These are phyloP conservation scores for Dryas alaskensis DNA, from an alignment of 306 rosid species.

Conservation along the genomic window DNA sequence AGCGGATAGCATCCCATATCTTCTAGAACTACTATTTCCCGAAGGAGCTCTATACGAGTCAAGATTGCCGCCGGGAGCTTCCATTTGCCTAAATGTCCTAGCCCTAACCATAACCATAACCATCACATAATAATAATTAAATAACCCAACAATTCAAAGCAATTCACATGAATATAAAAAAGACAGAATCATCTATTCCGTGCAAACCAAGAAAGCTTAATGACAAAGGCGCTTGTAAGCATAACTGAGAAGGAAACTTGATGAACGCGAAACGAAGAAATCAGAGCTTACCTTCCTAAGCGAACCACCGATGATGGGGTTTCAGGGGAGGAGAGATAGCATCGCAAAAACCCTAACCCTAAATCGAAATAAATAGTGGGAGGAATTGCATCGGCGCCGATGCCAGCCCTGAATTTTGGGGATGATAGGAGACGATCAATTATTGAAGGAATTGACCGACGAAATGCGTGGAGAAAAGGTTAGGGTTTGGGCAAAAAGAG, in stretches of 20 bases:
- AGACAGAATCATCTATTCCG: background rate
- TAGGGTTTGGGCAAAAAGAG: constrained; percentile 14
- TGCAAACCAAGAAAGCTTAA: constrained; percentile 13
- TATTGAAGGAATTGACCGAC: background rate
- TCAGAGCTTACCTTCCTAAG: constrained; percentile 37
- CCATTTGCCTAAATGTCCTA: constrained; percentile 60
- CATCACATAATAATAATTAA: constrained; percentile 11
- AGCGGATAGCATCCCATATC: constrained; percentile 58
- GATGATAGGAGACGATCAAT: background rate
- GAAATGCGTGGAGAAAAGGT: background rate
- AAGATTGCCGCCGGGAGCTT: constrained; percentile 45
- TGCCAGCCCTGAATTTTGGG: constrained; percentile 13
- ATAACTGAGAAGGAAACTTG: background rate
- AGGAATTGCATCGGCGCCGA: constrained; percentile 2
- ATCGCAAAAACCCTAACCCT: constrained; percentile 24
- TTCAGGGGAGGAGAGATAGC: constrained; percentile 15
- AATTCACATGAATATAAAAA: background rate
- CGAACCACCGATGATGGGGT: constrained; percentile 35
- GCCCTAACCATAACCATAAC: constrained; percentile 54
- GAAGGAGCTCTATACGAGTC: constrained; percentile 52
- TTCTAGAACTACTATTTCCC: constrained; percentile 35
- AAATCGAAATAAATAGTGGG: background rate
- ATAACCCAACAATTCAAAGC: background rate
- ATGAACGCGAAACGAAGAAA: background rate
- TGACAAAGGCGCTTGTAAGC: background rate